Evolutionary conservation across 176 grass and related monocot species (phyloP).

Genomic region (Metroxylon sagu): DNA sequence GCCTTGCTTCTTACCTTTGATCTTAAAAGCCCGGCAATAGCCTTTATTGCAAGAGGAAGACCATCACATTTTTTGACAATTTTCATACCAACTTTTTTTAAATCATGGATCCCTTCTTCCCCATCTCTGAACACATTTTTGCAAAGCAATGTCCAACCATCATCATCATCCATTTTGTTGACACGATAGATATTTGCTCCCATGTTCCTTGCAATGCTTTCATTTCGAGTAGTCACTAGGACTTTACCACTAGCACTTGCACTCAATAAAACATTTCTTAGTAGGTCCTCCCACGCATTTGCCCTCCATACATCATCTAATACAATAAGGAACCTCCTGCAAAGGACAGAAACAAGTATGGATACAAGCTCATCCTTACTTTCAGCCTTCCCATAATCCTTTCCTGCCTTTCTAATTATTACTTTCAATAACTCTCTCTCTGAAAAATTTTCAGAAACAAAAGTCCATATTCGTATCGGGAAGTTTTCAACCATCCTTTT

Average conservation of each 20-base stretch:
- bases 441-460: slow-evolving; percentile 36
- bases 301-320: slow-evolving; percentile 65
- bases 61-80: slow-evolving; percentile 59
- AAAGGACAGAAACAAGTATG: slow-evolving; percentile 37
- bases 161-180: slow-evolving; percentile 35
- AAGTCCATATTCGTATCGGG: slow-evolving; percentile 53
- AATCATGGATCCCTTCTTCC: slow-evolving; percentile 21
- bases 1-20: slow-evolving; percentile 31
- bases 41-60: slow-evolving; percentile 66
- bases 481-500: slow-evolving; percentile 48
- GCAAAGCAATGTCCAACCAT: slow-evolving; percentile 43
- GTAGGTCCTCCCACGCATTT: slow-evolving; percentile 46
- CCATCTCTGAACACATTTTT: slow-evolving; percentile 22
- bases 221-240: slow-evolving; percentile 39
- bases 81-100: slow-evolving; percentile 53
- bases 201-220: slow-evolving; percentile 35
- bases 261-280: slow-evolving; percentile 47
- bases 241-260: slow-evolving; percentile 46
- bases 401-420: slow-evolving; percentile 38
- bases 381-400: slow-evolving; percentile 18
- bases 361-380: slow-evolving; percentile 43
- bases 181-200: slow-evolving; percentile 49
- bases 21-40: slow-evolving; percentile 49
- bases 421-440: slow-evolving; percentile 49
- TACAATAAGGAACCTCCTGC: slow-evolving; percentile 54